Conservation (phyloP, 805 yeast species). For the Blastobotrys americana region DNA sequence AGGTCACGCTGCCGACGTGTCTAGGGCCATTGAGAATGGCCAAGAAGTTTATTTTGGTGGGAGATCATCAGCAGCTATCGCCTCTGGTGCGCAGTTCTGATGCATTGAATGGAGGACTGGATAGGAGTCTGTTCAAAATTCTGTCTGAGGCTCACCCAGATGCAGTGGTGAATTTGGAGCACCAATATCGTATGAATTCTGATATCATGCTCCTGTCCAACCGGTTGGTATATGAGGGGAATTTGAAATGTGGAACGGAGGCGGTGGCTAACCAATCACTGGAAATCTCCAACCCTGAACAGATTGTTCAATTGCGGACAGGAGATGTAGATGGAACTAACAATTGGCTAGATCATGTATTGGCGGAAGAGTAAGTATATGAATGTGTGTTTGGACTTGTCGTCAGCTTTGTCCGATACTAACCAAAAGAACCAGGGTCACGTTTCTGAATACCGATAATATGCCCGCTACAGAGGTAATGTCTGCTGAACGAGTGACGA, state of each 20-base stretch:
- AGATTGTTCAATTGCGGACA: conserved; percentile 10
- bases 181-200: conserved; percentile 87
- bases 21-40: conserved; percentile 79
- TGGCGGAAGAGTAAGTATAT: conserved; percentile 42
- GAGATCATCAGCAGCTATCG: conserved; percentile 91
- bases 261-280: conserved; percentile 55
- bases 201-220: conserved; percentile 85
- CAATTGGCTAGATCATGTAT: conserved; percentile 51
- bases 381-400: no score
- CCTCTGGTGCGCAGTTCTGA: conserved; percentile 69
- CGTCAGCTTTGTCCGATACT: no score
- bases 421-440: conserved; percentile 41
- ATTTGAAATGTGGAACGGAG: conserved; percentile 66
- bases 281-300: conserved; percentile 37
- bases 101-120: conserved; percentile 61
- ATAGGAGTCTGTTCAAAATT: conserved; percentile 66
- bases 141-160: conserved; percentile 68
- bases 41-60: conserved; percentile 82
- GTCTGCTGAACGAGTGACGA: conserved; percentile 63
- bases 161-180: conserved; percentile 65
- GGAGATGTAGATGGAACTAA: conserved; percentile 2
- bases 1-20: conserved; percentile 84
- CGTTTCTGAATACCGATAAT: conserved; percentile 73
- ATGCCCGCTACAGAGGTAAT: conserved; percentile 50
- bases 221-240: conserved; percentile 65